Percentiles rank a stretch among this genome's conserved stretches.
Conservation (phyloP, 2,329 filamentous ascomycete genomes). For the Trichoderma sp. region DNA sequence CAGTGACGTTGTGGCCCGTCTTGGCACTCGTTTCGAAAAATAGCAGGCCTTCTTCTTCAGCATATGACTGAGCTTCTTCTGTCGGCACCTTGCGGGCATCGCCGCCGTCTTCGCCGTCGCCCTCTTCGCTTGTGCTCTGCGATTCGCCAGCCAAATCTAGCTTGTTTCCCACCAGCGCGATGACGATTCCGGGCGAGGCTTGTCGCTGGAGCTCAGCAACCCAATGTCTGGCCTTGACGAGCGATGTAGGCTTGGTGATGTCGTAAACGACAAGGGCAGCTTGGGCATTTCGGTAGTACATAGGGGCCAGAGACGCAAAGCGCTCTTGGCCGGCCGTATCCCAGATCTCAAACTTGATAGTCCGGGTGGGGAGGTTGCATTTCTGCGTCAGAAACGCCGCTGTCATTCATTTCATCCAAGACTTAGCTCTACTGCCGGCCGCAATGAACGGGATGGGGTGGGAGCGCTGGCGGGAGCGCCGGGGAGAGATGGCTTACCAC, state of each 20-base stretch:
- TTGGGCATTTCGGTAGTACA: constrained; percentile 99
- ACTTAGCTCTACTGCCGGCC: constrained; percentile 2
- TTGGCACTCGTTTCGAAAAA: constrained; percentile 99
- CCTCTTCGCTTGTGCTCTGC: constrained; percentile 51
- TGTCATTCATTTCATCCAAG: constrained; percentile 39
- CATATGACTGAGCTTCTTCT: constrained; percentile 89
- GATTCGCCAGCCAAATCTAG: constrained; percentile 77
- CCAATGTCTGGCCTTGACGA: constrained; percentile 98
- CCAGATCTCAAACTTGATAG: constrained; percentile 95
- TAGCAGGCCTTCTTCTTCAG: constrained; percentile 87
- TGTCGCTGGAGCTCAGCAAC: constrained; percentile 96
- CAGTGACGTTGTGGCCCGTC: constrained; percentile 89
- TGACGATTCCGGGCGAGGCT: constrained; percentile 93
- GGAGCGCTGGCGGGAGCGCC: constrained; percentile 21
- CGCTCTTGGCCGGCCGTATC: constrained; percentile 97
- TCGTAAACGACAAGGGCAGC: constrained; percentile 98
- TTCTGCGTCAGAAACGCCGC: constrained; percentile 98
- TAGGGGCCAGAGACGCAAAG: constrained; percentile 92
- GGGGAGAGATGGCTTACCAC: constrained; percentile 61
- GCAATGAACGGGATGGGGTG: neutral
- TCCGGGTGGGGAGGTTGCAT: constrained; percentile 91
- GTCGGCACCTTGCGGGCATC: constrained; percentile 86
- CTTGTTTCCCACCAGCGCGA: constrained; percentile 96
- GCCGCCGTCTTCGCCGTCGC: constrained; percentile 62
- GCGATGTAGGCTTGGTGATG: constrained; percentile 91